Base-by-base conservation (phyloP, 2,329 filamentous ascomycete genomes). In the Colletotrichum sp. region DNA sequence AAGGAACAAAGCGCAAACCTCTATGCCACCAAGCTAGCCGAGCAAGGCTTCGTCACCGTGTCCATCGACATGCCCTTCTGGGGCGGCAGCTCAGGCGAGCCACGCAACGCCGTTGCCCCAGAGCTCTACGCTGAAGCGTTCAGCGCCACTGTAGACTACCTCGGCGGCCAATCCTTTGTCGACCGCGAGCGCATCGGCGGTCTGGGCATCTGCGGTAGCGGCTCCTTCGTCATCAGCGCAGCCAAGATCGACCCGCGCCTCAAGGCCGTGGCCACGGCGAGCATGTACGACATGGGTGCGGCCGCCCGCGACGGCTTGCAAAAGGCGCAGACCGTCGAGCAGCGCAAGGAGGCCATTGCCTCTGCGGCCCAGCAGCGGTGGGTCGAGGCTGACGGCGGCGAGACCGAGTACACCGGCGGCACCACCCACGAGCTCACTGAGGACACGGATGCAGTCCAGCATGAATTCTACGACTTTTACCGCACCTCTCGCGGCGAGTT, bases 201-300 rank as follows among this genome's bases (percentile, higher is more conserved):
- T 25, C 63, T 83, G 16, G 82, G 82, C 15, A 82, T 83, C 66
- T 83, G 82, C 52, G 82, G 79, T 39, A 82, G 82, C 52, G 82
- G 81, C 30, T 79, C 77, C 7, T 83, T 79, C 55, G 68, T 82
- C 11, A 81, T 85, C 76, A 82, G 82, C 71, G 84, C 84, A 1
- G 83, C 84, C 4, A 84, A 84, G 73, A 81, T 84, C 19, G 76
- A 82, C 76, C 69, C 78, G 1, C 82, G 81, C 8, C 68, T 82
- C 25, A 72, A 72, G 57, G 73, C 73, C 70, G 79, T 78, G 12
- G 79, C 77, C 2, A 79, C 81, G 2, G n/a, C 69, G 6, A 76
- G 73, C 57, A 76, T 76, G 73, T 76, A 76, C 48, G 73, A 72
- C 44, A 76, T 76, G 69, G 73, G 73, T 9, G 39, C 64, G 3